Evolutionary conservation across 1,139 yeast species (phyloP).

Genomic region (Debaryomycetaceae sp.): DNA sequence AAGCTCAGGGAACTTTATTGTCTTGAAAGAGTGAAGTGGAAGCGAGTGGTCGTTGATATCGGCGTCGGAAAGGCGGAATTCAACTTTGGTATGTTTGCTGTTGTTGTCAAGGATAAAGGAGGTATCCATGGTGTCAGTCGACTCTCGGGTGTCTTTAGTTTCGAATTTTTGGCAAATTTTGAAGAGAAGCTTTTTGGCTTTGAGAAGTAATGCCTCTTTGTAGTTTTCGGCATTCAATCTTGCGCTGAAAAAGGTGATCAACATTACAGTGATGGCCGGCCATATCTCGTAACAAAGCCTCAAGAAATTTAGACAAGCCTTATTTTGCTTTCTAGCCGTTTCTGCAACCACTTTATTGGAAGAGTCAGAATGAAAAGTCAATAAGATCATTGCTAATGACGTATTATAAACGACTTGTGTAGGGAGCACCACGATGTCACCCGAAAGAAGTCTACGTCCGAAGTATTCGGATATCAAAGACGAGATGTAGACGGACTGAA

Average conservation of each 20-base stretch:
- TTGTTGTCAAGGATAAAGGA: background rate
- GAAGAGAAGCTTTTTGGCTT: slow-evolving; percentile 8
- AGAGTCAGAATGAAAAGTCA: slow-evolving; percentile 13
- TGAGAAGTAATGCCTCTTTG: slow-evolving; percentile 4
- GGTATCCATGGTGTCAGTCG: slow-evolving; percentile 1
- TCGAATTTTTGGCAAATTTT: slow-evolving; percentile 8
- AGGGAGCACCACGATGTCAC: slow-evolving; percentile 6
- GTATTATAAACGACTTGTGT: slow-evolving; percentile 10
- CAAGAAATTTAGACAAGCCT: slow-evolving; percentile 9
- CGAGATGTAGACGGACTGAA: slow-evolving; percentile 10
- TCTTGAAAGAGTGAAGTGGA: slow-evolving; percentile 11
- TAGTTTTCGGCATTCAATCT: slow-evolving; percentile 1
- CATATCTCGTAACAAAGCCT: slow-evolving; percentile 9
- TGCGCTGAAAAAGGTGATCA: slow-evolving; percentile 9
- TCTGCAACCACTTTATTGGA: slow-evolving; percentile 10
- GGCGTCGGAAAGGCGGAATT: slow-evolving; percentile 5
- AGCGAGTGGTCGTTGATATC: slow-evolving; percentile 10
- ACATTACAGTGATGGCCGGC: slow-evolving; percentile 12
- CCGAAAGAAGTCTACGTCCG: slow-evolving; percentile 3
- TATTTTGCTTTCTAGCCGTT: slow-evolving; percentile 10
- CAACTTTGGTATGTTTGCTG: background rate
- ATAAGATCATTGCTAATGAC: slow-evolving; percentile 10
- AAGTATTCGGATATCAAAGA: slow-evolving; percentile 8
- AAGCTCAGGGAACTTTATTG: slow-evolving; percentile 10
- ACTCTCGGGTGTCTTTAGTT: slow-evolving; percentile 3